Conservation (phyloP, 495 filamentous ascomycete genomes). For the Hyaloscypha finlandica region DNA sequence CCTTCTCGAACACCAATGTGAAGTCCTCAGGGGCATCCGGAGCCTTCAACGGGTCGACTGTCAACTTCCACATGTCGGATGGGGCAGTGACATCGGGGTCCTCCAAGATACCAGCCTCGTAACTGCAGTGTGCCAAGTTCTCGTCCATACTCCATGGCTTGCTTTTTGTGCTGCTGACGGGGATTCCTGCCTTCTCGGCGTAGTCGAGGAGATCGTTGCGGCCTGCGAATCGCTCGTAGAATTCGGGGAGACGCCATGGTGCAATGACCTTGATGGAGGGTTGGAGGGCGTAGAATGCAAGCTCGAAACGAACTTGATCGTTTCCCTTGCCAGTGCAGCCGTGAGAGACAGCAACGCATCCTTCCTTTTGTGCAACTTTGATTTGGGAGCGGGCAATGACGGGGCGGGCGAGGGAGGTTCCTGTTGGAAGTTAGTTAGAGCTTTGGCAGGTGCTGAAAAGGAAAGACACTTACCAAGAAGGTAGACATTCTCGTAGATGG, state of each 20-base stretch:
- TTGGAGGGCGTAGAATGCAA: slow-evolving; percentile 70
- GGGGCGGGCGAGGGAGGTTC: slow-evolving; percentile 80
- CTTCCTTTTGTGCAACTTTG: slow-evolving; percentile 65
- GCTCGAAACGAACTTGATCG: slow-evolving; percentile 85
- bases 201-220: slow-evolving; percentile 89
- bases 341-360: slow-evolving; percentile 69
- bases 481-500: slow-evolving; percentile 83
- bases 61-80: slow-evolving; percentile 83
- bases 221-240: slow-evolving; percentile 80
- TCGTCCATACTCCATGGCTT: slow-evolving; percentile 88
- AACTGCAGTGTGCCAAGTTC: slow-evolving; percentile 89
- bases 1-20: slow-evolving; percentile 81
- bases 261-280: slow-evolving; percentile 84
- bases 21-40: slow-evolving; percentile 77
- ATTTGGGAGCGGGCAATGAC: slow-evolving; percentile 87
- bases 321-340: slow-evolving; percentile 89
- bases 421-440: slow-evolving; percentile 27
- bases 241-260: slow-evolving; percentile 83
- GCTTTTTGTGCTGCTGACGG: slow-evolving; percentile 83
- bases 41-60: slow-evolving; percentile 72
- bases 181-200: slow-evolving; percentile 74
- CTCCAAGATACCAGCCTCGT: slow-evolving; percentile 83
- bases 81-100: slow-evolving; percentile 66
- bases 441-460: not conserved
- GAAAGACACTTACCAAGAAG: slow-evolving; percentile 56